These are phyloP conservation scores for Rhynchospora tenuis DNA, from an alignment of 176 grass and related monocot genomes.

Conservation along the genomic window DNA sequence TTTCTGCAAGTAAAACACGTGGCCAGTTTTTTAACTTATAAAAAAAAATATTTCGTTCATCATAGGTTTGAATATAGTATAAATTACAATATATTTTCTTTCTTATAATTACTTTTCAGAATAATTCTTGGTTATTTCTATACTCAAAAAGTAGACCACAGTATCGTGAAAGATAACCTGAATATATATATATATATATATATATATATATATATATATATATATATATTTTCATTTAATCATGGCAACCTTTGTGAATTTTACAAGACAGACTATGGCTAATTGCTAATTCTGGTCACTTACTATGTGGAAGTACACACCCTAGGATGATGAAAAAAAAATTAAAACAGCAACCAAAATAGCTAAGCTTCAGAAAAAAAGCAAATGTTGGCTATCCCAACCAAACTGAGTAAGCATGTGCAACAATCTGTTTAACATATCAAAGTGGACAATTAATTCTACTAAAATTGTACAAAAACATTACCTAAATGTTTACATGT, in stretches of 20 bases:
- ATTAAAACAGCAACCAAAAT: background rate
- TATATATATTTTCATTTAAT: too few species aligned
- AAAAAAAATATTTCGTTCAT: background rate
- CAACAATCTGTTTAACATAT: background rate
- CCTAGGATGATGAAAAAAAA: background rate
- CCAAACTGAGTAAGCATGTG: background rate
- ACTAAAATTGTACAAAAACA: conserved; percentile 2
- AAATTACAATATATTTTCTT: background rate
- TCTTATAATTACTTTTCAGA: background rate
- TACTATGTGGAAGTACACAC: too few species aligned
- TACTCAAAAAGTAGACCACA: too few species aligned
- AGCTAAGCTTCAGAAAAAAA: background rate
- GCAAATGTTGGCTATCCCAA: background rate
- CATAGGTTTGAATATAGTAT: background rate
- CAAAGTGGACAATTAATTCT: background rate
- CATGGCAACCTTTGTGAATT: too few species aligned
- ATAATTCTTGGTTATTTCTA: too few species aligned
- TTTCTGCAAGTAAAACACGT: background rate
- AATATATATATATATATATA: too few species aligned
- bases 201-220: too few species aligned
- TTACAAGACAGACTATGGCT: too few species aligned
- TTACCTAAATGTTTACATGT: background rate
- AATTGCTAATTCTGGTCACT: too few species aligned
- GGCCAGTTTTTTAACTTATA: background rate
- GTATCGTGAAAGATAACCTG: too few species aligned